Evolutionary conservation across 2,329 filamentous ascomycete species (phyloP).

Genomic region (Pyricularia sp.): DNA sequence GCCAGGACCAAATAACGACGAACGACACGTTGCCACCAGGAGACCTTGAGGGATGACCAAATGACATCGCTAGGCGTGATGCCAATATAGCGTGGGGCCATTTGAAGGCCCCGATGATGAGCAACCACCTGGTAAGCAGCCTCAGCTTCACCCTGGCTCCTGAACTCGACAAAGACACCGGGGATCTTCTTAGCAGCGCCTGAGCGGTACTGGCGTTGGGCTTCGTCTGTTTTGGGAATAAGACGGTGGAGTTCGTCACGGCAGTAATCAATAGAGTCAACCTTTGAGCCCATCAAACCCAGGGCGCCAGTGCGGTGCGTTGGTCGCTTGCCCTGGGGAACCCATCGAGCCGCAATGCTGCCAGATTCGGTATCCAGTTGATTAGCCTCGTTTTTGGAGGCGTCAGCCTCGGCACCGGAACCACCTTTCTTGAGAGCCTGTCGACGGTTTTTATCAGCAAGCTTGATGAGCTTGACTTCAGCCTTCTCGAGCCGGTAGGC

Average conservation of each 20-base stretch:
- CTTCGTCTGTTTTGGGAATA: constrained; percentile 59
- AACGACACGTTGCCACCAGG: constrained; percentile 77
- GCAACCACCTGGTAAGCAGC: constrained; percentile 77
- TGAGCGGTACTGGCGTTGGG: constrained; percentile 56
- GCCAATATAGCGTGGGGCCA: constrained; percentile 79
- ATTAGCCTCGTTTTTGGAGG: constrained; percentile 22
- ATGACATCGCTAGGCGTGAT: constrained; percentile 75
- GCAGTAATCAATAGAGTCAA: constrained; percentile 90
- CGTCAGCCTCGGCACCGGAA: constrained; percentile 24
- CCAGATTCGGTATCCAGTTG: constrained; percentile 58
- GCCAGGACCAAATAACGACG: constrained; percentile 58
- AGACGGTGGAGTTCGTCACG: constrained; percentile 69
- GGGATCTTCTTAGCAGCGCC: constrained; percentile 58
- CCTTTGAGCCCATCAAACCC: constrained; percentile 70
- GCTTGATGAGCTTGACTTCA: constrained; percentile 75
- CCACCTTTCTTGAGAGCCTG: constrained; percentile 58
- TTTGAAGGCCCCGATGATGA: constrained; percentile 78
- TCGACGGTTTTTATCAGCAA: constrained; percentile 62
- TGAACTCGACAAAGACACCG: constrained; percentile 87
- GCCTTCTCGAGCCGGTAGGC: constrained; percentile 78
- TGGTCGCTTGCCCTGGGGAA: constrained; percentile 64
- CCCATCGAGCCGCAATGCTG: constrained; percentile 63
- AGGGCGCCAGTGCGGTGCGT: constrained; percentile 63
- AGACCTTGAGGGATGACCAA: constrained; percentile 76
- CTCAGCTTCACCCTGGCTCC: constrained; percentile 74